Evolutionary conservation across 1,284 basidiomycete genomes (phyloP), one percentile per base, ranked within the genome.

Genomic region (Cutaneotrichosporon cutaneum): DNA sequence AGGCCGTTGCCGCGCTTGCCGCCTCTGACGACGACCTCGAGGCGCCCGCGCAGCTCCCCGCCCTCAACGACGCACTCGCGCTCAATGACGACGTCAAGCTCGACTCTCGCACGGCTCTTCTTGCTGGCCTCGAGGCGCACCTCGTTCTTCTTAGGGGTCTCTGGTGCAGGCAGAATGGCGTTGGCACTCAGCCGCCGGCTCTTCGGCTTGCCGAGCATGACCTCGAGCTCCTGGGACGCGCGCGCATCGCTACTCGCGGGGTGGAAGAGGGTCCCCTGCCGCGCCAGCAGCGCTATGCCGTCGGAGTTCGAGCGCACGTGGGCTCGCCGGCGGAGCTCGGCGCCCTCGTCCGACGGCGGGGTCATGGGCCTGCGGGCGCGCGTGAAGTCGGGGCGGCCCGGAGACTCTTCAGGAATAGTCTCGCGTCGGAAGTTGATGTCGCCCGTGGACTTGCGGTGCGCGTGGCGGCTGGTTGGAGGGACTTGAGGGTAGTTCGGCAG

Each of bases 11-110:
- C 86, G 72, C 82, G 85, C 58, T 85, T 83, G 18, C 81, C 79
- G 57, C 86, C 85, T 47, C 85, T 83, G 8, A 95, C 83, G 30
- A 83, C 83, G 54, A 96, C 80, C 62, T 88, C 86, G 78, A 95
- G 81, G 44, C 84, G 80, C 0, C 94, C 94, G 54, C 85, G 84
- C 47, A 96, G 77, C 66, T 84, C 82, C 1, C 88, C 88, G 1
- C 93, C 93, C 78, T 96, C 92, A 0, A 95, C 88, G 61, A 87
- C 88, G 5, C 86, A 83, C 66, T 91, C 85, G 64, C 85, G 87
- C 67, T 92, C 88, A 45, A 94, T 83, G 7, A 87, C 80, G 26
- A 97, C 85, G 69, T 96, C 92, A 8, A 96, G 82, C 72, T 91
- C 89, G 1, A 96, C 89, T 32, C 91, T 86, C 3, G 91, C 87